Evolutionary conservation across 129 eudicot species (phyloP).

Genomic region (Escallonia herrerae): DNA sequence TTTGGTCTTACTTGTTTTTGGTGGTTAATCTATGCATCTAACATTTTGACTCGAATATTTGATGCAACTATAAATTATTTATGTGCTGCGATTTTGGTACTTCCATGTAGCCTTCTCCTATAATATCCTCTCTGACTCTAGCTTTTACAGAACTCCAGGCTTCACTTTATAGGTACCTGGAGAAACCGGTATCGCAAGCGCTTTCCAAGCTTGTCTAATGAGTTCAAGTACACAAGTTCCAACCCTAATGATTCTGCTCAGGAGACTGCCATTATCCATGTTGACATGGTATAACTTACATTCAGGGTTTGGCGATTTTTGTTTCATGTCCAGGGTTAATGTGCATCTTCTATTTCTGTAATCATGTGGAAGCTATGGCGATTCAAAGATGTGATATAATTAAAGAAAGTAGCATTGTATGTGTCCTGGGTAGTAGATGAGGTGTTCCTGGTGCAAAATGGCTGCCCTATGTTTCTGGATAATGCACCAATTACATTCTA

Average conservation of each 20-base stretch:
- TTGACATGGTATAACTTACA: constrained; percentile 70
- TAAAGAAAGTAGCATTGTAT: no score
- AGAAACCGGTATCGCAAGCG: constrained; percentile 89
- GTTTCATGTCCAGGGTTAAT: not conserved
- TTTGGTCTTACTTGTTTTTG: no score
- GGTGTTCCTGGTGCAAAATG: not conserved
- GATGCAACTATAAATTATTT: no score
- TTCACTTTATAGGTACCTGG: constrained; percentile 98
- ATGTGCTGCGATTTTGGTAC: no score
- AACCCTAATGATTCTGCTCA: constrained; percentile 31
- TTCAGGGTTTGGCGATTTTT: not conserved
- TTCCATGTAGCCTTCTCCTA: not conserved
- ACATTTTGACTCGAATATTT: no score
- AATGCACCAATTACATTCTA: not conserved
- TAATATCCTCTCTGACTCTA: constrained; percentile 7
- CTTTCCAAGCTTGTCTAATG: constrained; percentile 38
- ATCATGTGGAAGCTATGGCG: not conserved
- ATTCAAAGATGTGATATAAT: not conserved
- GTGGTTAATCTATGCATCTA: no score
- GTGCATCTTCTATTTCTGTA: not conserved
- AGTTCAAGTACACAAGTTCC: constrained; percentile 27
- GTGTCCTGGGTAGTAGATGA: no score
- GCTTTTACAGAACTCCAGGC: constrained; percentile 72
- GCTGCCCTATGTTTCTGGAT: not conserved
- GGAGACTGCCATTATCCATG: constrained; percentile 50